Evolutionary conservation across 176 grass and related monocot species (phyloP).

Genomic region (Dactylis glomerata): DNA sequence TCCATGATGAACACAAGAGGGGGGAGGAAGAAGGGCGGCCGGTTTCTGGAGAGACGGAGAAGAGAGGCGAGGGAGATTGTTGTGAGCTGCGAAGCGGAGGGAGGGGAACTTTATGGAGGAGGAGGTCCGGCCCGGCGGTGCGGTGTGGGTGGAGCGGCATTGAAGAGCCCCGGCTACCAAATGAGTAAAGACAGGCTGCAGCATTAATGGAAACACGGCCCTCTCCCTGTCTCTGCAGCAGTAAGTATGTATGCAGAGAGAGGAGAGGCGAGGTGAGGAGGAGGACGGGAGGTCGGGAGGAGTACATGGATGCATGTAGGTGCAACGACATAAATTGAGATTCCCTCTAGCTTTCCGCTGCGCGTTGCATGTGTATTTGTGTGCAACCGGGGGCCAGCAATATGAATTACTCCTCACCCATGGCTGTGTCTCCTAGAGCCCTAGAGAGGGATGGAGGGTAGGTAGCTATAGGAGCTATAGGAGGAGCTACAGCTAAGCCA

Average conservation of each 20-base stretch:
- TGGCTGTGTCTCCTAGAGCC: neutral
- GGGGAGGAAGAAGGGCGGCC: too few species aligned
- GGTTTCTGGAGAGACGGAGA: neutral
- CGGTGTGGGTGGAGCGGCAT: conserved; percentile 43
- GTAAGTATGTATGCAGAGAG: neutral
- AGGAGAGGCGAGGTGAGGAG: neutral
- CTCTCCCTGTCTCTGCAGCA: conserved; percentile 17
- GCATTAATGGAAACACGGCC: conserved; percentile 76
- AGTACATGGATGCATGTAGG: conserved; percentile 48
- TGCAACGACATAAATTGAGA: conserved; percentile 79
- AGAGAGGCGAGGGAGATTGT: neutral
- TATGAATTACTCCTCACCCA: conserved; percentile 11
- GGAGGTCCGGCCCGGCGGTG: neutral
- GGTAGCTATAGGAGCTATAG: neutral
- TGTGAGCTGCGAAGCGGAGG: neutral
- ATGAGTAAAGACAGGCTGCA: conserved; percentile 83
- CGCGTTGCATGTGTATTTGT: conserved; percentile 34
- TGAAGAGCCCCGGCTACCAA: conserved; percentile 72
- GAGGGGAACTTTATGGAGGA: conserved; percentile 38
- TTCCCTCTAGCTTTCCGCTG: conserved; percentile 29
- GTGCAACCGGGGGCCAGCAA: conserved; percentile 38
- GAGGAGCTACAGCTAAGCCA: neutral
- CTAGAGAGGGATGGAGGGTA: neutral
- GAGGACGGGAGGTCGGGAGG: too few species aligned
- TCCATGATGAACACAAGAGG: too few species aligned